Evolutionary conservation across 192 early-diverging fungal species (phyloP).

Genomic region (Gigaspora rosea): DNA sequence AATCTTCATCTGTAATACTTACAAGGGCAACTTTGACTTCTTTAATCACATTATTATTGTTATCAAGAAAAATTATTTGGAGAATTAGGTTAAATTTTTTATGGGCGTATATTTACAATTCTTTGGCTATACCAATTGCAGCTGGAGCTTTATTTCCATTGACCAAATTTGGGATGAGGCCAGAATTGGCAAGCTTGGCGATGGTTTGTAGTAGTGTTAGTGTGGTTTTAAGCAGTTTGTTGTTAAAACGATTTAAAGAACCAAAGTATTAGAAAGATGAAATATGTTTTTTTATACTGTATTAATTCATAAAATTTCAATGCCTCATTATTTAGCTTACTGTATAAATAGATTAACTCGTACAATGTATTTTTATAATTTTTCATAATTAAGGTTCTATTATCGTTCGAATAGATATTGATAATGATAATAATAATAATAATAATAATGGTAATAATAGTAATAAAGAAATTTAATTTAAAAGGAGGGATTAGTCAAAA

Average conservation of each 20-base stretch:
- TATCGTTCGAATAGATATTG: too few species aligned
- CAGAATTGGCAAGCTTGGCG: conserved; percentile 84
- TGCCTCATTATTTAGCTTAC: too few species aligned
- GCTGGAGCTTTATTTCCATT: conserved; percentile 77
- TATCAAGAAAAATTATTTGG: conserved; percentile 74
- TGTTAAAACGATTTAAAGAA: conserved; percentile 55
- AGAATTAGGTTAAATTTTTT: conserved; percentile 85
- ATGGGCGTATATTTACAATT: conserved; percentile 90
- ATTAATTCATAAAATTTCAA: too few species aligned
- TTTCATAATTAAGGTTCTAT: too few species aligned
- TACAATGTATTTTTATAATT: too few species aligned
- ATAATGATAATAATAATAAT: too few species aligned
- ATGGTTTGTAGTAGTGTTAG: conserved; percentile 88
- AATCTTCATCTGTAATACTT: conserved; percentile 83
- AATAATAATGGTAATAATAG: too few species aligned
- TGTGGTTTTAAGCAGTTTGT: conserved; percentile 80
- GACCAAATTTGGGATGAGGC: conserved; percentile 51
- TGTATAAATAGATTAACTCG: too few species aligned
- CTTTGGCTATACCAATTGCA: conserved; percentile 86
- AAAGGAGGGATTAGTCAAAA: too few species aligned
- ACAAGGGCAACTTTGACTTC: conserved; percentile 77
- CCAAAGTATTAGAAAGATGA: background rate
- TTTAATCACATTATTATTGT: conserved; percentile 73
- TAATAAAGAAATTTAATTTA: too few species aligned
- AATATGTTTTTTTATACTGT: too few species aligned